phyloP scores from a whole-genome alignment of 495 filamentous ascomycete genomes.

The Penicillium crystallinum region DNA sequence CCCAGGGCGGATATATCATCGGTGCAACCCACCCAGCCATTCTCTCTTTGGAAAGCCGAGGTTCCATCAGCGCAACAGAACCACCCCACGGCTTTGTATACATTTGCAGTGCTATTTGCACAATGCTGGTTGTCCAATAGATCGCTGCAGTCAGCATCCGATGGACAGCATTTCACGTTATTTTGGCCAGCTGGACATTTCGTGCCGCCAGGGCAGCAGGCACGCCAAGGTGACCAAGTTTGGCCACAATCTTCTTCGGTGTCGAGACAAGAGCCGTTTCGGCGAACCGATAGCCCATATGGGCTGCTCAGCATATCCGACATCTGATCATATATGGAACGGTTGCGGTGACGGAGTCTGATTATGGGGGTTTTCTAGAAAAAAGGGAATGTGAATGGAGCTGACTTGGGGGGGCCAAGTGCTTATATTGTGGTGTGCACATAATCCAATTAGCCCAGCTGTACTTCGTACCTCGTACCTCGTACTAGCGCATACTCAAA shows the following conservation, averaged over 20 bases:
- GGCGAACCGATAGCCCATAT: slow-evolving; percentile 1
- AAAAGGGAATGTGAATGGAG: not conserved
- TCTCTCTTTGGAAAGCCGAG: not conserved
- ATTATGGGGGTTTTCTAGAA: not conserved
- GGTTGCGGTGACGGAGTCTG: not conserved
- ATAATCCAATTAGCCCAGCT: no score
- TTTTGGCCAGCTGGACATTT: not conserved
- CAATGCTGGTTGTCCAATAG: slow-evolving; percentile 1
- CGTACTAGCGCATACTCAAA: not conserved
- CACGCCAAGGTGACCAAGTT: slow-evolving; percentile 1
- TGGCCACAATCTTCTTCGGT: not conserved
- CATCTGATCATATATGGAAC: not conserved
- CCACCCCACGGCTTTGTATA: not conserved
- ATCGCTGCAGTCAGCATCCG: slow-evolving; percentile 1
- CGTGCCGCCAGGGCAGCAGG: slow-evolving; percentile 3
- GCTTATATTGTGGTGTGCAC: not conserved
- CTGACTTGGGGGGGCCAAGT: not conserved
- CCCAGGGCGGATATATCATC: not conserved
- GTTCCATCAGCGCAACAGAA: not conserved
- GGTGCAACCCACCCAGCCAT: slow-evolving; percentile 1
- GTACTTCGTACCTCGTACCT: not conserved
- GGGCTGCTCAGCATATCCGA: slow-evolving; percentile 1
- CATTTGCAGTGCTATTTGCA: slow-evolving; percentile 6
- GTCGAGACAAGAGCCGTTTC: slow-evolving; percentile 3
- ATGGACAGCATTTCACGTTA: slow-evolving; percentile 4